Evolutionary conservation across 176 grass and related monocot genomes (phyloP).

Genomic region (Echinochloa phyllopogon): DNA sequence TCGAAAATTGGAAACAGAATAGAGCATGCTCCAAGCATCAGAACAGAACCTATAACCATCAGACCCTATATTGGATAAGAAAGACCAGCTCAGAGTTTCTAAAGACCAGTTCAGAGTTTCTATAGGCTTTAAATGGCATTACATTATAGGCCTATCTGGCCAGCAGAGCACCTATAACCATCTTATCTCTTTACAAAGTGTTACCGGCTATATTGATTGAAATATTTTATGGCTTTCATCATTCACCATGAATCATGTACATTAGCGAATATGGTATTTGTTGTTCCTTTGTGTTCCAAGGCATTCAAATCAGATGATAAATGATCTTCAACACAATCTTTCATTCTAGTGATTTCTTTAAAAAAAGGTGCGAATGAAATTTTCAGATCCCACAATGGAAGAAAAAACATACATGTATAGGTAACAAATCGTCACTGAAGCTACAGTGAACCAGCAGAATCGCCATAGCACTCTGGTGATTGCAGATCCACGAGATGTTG

Average conservation of each 20-base stretch:
- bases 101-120: not conserved
- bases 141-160: not conserved
- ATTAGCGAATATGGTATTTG: not conserved
- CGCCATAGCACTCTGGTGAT: conserved; percentile 76
- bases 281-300: not conserved
- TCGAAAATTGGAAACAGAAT: not conserved
- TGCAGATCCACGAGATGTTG: conserved; percentile 87
- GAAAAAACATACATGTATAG: conserved; percentile 73
- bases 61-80: not conserved
- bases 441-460: conserved; percentile 74
- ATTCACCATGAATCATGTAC: conserved; percentile 2
- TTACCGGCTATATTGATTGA: not conserved
- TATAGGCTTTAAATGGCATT: not conserved
- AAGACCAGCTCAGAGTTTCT: not conserved
- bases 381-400: not conserved
- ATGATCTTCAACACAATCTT: conserved; percentile 16
- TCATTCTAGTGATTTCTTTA: not conserved
- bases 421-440: conserved; percentile 76
- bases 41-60: not conserved
- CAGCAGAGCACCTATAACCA: not conserved
- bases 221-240: conserved; percentile 1
- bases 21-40: not conserved
- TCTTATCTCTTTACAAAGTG: conserved; percentile 22
- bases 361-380: not conserved
- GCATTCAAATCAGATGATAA: not conserved